Base-by-base conservation (phyloP, 768 basidiomycete species). In the Mycena galericulata region DNA sequence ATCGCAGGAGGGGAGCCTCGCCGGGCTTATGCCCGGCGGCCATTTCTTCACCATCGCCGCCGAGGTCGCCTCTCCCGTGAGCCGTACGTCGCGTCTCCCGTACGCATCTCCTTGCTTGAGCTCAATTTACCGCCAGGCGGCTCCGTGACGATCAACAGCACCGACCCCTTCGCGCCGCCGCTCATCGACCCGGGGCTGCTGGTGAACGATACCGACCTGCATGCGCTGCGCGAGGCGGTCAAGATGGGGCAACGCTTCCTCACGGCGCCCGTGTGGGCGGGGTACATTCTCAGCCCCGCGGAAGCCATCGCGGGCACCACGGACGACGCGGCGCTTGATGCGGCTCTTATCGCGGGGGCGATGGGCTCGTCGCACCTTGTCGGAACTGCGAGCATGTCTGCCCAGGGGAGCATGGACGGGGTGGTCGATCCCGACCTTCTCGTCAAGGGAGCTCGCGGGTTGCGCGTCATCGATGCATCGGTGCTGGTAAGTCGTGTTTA, bases 171-270 rank as follows among this genome's bases (percentile, higher is more conserved):
- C 50, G 65, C 59, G 10, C 24, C 68, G 0, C 77, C 79, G 2
- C 50, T 79, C 40, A 78, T 80, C 29, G 71, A 80, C 64, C 76
- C 75, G 1, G 73, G 58, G 2, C 56, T 73, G 41, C 54, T 78
- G 12, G 54, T 47, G 0, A 56, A 74, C 43, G 58, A 70, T 17
- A 75, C 75, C 51, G 79, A 79, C 47, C 30, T 78, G 18, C 62
- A 68, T 55, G 72, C 75, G 11, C 75, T 82, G 75, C 69, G 70
- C 6, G 67, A 78, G 51, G 76, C 75, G 8, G 68, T 82, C 14
- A 63, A 75, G 45, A 74, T 65, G 18, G 75, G 72, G 6, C 29
- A 62, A 12, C 66, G 70, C 22, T 80, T 82, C 62, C 24, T 78
- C 14, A 55, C 74, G 7, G 77, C 77, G 0, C 45, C 73, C 22